Base-by-base conservation (phyloP, 306 rosid species). In the Medicago ruthenica region DNA sequence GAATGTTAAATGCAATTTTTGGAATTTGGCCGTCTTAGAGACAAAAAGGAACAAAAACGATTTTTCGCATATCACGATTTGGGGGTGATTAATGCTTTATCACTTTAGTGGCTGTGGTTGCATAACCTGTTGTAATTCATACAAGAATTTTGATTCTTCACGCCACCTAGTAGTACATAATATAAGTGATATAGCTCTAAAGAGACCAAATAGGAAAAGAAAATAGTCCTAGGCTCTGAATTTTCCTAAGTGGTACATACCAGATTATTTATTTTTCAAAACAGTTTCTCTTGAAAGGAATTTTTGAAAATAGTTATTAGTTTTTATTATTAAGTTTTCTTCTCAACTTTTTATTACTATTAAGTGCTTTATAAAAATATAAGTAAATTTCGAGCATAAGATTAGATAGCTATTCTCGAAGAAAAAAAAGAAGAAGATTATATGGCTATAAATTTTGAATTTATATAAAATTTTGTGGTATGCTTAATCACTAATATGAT, bases 191-290 rank as follows among this genome's bases (percentile, higher is more conserved):
- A 18, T 6, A 75, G 62, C 67, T 59, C 44, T n/a, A 41, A 48
- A 60, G 58, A 71, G 39, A 65, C 79, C 57, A 37, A 59, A 75
- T 36, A 54, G 44, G 27, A 27, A 41, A 77, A 40, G 9, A 12
- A 50, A 12, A 59, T 67, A 36, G 51, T 24, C 22, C 22, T 50
- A 57, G 41, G 82, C 80, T 72, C 70, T 65, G 61, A 8, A 44
- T 41, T 73, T 76, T 72, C 37, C 9, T 15, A 1, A 60, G 16
- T 27, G 31, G 31, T 27, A 27, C 31, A 27, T 27, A 45, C 14
- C 51, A 45, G 4, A 45, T 45, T 45, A 45, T 45, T 45, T 34
- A 34, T 34, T 34, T 34, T 34, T 27, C 3, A 27, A 24, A 24
- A 27, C 31, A 3, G 4, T 27, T 27, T 27, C 31, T 27, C 31